Percentiles rank a stretch among this genome's conserved stretches.
phyloP scores from a whole-genome alignment of 2,329 filamentous ascomycete genomes.

The Trichoderma lentiforme region DNA sequence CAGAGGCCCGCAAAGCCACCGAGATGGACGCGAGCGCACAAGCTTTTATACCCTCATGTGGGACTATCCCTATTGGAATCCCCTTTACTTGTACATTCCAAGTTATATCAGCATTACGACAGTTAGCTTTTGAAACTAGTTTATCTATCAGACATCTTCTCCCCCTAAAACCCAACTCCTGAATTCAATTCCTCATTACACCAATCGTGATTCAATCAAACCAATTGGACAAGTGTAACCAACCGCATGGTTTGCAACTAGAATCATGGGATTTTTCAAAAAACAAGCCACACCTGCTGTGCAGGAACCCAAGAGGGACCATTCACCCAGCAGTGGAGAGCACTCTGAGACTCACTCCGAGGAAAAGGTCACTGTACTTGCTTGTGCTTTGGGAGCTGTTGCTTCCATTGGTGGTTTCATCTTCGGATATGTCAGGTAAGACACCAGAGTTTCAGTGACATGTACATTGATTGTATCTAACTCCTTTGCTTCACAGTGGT shows the following conservation, averaged over 20 bases:
- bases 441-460: not conserved
- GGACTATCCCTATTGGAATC: constrained; percentile 3
- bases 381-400: constrained; percentile 11
- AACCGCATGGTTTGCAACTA: not conserved
- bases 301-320: not conserved
- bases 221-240: not conserved
- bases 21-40: constrained; percentile 14
- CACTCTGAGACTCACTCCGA: not conserved
- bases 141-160: constrained; percentile 10
- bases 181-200: not conserved
- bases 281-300: not conserved
- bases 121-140: not conserved
- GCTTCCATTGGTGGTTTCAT: constrained; percentile 10
- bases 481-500: not conserved
- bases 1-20: constrained; percentile 15
- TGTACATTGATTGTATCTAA: not conserved
- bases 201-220: not conserved
- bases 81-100: not conserved
- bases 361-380: constrained; percentile 4
- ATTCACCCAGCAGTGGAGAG: not conserved
- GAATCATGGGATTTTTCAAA: constrained; percentile 6
- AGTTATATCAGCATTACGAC: not conserved
- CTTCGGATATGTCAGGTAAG: constrained; percentile 14
- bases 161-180: not conserved
- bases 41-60: constrained; percentile 4